Conservation (phyloP, 805 yeast genomes). For the Kodamaea laetipori region DNA sequence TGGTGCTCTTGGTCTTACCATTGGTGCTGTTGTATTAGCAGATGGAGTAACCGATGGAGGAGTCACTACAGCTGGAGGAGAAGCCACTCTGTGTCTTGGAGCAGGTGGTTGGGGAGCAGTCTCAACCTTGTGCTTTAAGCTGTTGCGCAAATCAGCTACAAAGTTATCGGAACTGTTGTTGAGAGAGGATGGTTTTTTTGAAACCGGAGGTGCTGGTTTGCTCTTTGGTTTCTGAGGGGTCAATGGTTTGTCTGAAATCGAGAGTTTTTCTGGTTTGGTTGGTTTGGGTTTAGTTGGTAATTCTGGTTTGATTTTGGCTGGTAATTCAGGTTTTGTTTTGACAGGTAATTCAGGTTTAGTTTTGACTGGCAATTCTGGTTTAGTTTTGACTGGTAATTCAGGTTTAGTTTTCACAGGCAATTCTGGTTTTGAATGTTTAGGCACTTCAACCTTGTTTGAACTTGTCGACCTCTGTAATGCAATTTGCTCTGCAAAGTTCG, state of each 20-base stretch:
- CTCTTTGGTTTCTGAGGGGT: slow-evolving; percentile 4
- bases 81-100: neutral
- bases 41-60: neutral
- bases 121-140: slow-evolving; percentile 6
- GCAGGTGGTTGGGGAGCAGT: neutral
- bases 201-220: slow-evolving; percentile 9
- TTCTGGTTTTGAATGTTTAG: slow-evolving; percentile 13
- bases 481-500: slow-evolving; percentile 34
- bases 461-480: slow-evolving; percentile 15
- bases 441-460: slow-evolving; percentile 6
- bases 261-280: slow-evolving; percentile 2
- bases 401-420: slow-evolving; percentile 1
- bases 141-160: slow-evolving; percentile 11
- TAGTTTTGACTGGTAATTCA: slow-evolving; percentile 8
- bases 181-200: neutral
- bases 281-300: neutral
- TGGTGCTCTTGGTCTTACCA: slow-evolving; percentile 1
- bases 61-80: neutral
- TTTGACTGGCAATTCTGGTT: slow-evolving; percentile 9
- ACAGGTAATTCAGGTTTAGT: slow-evolving; percentile 21
- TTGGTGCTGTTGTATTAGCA: too few species aligned
- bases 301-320: neutral
- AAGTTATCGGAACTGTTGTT: slow-evolving; percentile 8
- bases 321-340: slow-evolving; percentile 12
- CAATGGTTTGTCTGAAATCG: neutral